Evolutionary conservation across 2,329 filamentous ascomycete species (phyloP), one percentile per base, ranked within the genome.

Genomic region (Aquanectria penicillioides): DNA sequence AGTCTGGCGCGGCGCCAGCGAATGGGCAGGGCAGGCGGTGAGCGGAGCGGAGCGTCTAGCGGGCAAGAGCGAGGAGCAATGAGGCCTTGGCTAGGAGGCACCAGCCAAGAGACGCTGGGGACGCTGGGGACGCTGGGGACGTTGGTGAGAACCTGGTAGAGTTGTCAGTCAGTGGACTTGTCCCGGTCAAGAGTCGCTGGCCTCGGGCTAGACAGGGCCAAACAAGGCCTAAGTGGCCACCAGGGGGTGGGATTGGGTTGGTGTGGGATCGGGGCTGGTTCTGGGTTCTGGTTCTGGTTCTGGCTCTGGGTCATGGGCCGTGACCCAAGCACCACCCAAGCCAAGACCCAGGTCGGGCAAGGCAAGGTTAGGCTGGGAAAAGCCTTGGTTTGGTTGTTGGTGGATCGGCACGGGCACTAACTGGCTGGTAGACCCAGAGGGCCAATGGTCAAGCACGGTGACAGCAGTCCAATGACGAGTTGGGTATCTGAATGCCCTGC

Each of bases 21-120:
- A 68, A 65, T 61, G 67, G 64, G 56, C 61, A 62, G 51, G 67
- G 68, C 64, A 69, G 67, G 68, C 68, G 68, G 66, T 70, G 66
- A 70, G 59, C 56, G 48, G 59, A 56, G 64, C 61, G 65, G 65
- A 52, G 50, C 47, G 29, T 37, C 36, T 33, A 40, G 22, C 26
- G 47, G 34, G 37, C 48, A n/a, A n/a, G 26, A 38, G 49, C 37
- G 51, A 49, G 28, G 53, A 44, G 47, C 29, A 12, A 31, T 37
- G 54, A 57, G 34, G 43, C 34, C 34, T 48, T 40, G 40, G 33
- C 17, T 43, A 38, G 26, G 12, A 26, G 28, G 41, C 15, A 20
- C 15, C 28, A n/a, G n/a, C n/a, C n/a, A n/a, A 20, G 47, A 29
- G 33, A 23, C 18, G 37, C 46, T 53, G 49, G 26, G 40, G 34